These are phyloP conservation scores for Leccinum uliginosum DNA, from an alignment of 768 basidiomycete species.

Conservation along the genomic window DNA sequence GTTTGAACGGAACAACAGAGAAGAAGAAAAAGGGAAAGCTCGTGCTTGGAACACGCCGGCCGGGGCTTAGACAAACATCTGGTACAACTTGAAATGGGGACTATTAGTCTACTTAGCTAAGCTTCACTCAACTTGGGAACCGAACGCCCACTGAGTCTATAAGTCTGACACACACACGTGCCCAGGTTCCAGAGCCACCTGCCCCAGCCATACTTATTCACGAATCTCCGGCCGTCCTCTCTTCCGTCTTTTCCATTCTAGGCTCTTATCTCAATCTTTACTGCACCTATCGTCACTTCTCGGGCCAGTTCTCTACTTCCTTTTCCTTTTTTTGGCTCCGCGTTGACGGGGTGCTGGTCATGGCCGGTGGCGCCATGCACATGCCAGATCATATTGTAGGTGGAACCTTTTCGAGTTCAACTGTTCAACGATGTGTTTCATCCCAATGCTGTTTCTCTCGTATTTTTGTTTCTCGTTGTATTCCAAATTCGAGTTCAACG, in stretches of 20 bases:
- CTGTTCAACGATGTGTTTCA: not conserved
- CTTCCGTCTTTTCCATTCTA: not conserved
- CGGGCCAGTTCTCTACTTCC: not conserved
- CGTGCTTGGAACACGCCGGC: conserved; percentile 15
- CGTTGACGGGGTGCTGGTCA: not conserved
- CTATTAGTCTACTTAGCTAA: too few species aligned
- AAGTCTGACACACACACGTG: not conserved
- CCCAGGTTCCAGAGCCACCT: not conserved
- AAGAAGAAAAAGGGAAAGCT: not conserved
- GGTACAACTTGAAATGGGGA: not conserved
- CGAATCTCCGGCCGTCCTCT: not conserved
- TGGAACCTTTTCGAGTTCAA: conserved; percentile 25
- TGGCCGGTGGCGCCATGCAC: not conserved
- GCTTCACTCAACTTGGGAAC: not conserved
- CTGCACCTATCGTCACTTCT: too few species aligned
- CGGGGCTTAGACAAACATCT: not conserved
- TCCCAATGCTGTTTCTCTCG: not conserved
- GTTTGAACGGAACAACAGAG: not conserved
- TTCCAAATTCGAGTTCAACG: not conserved
- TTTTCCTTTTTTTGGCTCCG: not conserved
- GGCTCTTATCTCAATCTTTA: too few species aligned
- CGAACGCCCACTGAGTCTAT: not conserved
- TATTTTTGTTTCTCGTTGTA: not conserved
- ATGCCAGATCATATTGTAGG: conserved; percentile 10
- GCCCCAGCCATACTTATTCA: not conserved